phyloP scores from a whole-genome alignment of 2,329 filamentous ascomycete species.

The Iodosphaeria phyllophila region DNA sequence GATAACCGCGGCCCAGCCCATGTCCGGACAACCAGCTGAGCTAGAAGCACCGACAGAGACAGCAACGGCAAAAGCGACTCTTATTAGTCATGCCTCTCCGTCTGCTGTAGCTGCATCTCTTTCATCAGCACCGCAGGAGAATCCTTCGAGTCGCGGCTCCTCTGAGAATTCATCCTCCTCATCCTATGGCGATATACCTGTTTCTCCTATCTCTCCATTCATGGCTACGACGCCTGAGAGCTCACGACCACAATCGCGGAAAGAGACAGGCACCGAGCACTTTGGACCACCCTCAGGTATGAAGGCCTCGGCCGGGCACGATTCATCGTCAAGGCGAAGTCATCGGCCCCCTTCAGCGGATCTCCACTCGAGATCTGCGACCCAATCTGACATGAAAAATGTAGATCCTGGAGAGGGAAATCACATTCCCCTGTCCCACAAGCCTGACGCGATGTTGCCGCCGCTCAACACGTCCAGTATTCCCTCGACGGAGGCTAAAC shows the following conservation, averaged over 20 bases:
- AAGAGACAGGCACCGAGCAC: constrained; percentile 2
- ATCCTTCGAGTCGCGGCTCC: constrained; percentile 12
- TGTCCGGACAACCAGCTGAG: no score
- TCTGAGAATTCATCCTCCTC: constrained; percentile 22
- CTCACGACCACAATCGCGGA: constrained; percentile 21
- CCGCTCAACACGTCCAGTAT: neutral
- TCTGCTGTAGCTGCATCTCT: constrained; percentile 1
- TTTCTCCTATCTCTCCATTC: constrained; percentile 17
- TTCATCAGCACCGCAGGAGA: constrained; percentile 8
- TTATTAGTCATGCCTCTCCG: constrained; percentile 1
- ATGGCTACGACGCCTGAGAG: constrained; percentile 22
- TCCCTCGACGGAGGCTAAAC: neutral
- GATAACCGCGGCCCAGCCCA: no score
- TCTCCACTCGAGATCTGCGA: constrained; percentile 2
- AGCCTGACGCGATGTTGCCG: neutral
- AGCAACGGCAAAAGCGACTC: constrained; percentile 2
- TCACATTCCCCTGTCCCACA: neutral
- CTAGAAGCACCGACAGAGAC: constrained; percentile 1
- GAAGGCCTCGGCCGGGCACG: no score
- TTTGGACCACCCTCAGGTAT: constrained; percentile 1
- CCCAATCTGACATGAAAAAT: constrained; percentile 3
- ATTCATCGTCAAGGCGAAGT: no score
- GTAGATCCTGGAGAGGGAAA: neutral
- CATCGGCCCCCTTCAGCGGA: constrained; percentile 4
- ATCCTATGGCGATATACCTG: constrained; percentile 20